phyloP scores from a whole-genome alignment of 306 rosid genomes.

The Aeschynomene evenia region DNA sequence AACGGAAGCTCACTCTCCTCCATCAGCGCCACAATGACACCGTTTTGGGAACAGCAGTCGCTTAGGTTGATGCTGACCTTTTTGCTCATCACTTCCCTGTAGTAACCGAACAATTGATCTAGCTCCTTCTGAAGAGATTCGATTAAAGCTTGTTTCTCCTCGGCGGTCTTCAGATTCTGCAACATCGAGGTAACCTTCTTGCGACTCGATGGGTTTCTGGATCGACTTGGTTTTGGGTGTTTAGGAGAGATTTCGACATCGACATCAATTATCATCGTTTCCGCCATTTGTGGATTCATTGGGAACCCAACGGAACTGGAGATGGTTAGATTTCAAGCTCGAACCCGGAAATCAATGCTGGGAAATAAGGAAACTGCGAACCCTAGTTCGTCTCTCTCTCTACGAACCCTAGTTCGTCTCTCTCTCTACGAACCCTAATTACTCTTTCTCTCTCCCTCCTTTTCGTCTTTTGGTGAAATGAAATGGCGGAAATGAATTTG shows the following conservation, averaged over 20 bases:
- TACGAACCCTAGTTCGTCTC: no score
- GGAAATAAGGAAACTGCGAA: no score
- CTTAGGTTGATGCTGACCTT: constrained; percentile 39
- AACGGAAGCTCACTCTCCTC: constrained; percentile 82
- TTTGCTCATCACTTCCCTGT: constrained; percentile 44
- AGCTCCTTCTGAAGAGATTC: constrained; percentile 55
- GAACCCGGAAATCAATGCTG: no score
- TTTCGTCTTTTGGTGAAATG: no score
- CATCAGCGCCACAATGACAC: constrained; percentile 59
- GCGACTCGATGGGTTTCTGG: constrained; percentile 53
- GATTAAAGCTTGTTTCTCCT: constrained; percentile 47
- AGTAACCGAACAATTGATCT: constrained; percentile 55
- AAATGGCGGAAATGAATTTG: no score
- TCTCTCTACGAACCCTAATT: no score
- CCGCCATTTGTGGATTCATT: constrained; percentile 28
- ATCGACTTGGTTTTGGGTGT: constrained; percentile 31
- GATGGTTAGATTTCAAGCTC: no score
- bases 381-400: no score
- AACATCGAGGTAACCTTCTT: constrained; percentile 42
- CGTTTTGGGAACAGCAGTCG: constrained; percentile 41
- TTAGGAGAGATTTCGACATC: constrained; percentile 21
- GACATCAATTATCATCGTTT: constrained; percentile 23
- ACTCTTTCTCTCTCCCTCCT: no score
- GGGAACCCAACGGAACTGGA: no score
- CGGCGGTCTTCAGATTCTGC: constrained; percentile 30